phyloP scores from a whole-genome alignment of 2,329 filamentous ascomycete species.

The Paecilomyces sp. region DNA sequence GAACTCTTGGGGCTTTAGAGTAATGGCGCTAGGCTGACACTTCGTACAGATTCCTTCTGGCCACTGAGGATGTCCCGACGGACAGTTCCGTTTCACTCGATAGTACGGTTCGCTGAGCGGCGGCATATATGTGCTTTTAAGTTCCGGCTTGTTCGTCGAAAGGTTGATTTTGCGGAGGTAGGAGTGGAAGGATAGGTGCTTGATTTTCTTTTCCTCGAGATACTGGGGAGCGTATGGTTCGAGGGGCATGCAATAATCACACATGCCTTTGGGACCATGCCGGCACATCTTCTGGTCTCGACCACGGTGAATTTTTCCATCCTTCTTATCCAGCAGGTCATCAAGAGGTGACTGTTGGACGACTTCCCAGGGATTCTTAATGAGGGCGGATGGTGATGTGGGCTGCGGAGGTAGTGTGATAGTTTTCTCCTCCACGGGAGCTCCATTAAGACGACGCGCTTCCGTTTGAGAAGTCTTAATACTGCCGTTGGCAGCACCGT shows the following conservation, averaged over 20 bases:
- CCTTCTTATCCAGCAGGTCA: conserved; percentile 73
- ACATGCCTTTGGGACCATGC: conserved; percentile 96
- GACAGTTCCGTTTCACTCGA: conserved; percentile 80
- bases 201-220: conserved; percentile 93
- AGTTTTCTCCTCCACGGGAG: conserved; percentile 45
- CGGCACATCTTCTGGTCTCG: conserved; percentile 82
- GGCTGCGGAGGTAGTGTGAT: conserved; percentile 55
- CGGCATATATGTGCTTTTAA: conserved; percentile 91
- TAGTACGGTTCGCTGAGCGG: conserved; percentile 90
- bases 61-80: conserved; percentile 87
- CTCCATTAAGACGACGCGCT: conserved; percentile 31
- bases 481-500: conserved; percentile 36
- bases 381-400: conserved; percentile 51
- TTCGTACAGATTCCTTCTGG: conserved; percentile 97
- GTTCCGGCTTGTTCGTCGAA: conserved; percentile 91
- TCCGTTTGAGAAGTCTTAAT: conserved; percentile 17
- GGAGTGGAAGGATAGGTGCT: conserved; percentile 93
- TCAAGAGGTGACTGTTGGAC: conserved; percentile 84
- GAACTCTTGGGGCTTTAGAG: conserved; percentile 84
- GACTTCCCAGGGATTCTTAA: conserved; percentile 89
- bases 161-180: conserved; percentile 92
- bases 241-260: conserved; percentile 95
- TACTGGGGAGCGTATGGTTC: conserved; percentile 91
- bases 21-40: conserved; percentile 95
- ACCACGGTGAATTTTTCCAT: conserved; percentile 79